These are phyloP conservation scores for Nicotiana tomentosiformis DNA, from an alignment of 257 asterid species.

Conservation along the genomic window DNA sequence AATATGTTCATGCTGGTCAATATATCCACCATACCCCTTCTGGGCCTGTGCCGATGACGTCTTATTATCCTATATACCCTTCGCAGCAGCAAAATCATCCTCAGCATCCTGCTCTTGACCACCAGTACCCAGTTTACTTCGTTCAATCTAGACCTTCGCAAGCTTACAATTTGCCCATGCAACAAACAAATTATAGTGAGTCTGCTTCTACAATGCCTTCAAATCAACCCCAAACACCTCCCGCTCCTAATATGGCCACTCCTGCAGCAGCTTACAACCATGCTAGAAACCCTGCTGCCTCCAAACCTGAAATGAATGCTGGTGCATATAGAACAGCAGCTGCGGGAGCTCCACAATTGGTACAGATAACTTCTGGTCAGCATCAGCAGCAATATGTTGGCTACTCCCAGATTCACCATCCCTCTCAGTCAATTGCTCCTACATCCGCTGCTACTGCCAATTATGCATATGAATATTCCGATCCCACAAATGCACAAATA, in stretches of 20 bases:
- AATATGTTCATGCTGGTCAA: slow-evolving; percentile 63
- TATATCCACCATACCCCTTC: slow-evolving; percentile 53
- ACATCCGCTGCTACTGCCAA: slow-evolving; percentile 44
- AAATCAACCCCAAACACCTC: slow-evolving; percentile 51
- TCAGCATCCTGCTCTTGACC: slow-evolving; percentile 47
- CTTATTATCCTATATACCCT: slow-evolving; percentile 65
- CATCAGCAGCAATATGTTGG: slow-evolving; percentile 59
- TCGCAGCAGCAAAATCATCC: slow-evolving; percentile 62
- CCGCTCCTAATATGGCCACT: slow-evolving; percentile 28
- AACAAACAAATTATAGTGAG: slow-evolving; percentile 44
- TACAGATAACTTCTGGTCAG: slow-evolving; percentile 54
- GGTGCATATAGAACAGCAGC: slow-evolving; percentile 52
- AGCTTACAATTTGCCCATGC: slow-evolving; percentile 53
- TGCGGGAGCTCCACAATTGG: slow-evolving; percentile 40
- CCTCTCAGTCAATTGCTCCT: slow-evolving; percentile 63
- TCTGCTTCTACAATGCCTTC: slow-evolving; percentile 42
- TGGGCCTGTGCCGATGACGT: slow-evolving; percentile 47
- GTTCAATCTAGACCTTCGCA: slow-evolving; percentile 62
- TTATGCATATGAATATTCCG: slow-evolving; percentile 60
- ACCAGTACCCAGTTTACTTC: slow-evolving; percentile 60
- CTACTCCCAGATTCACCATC: slow-evolving; percentile 67
- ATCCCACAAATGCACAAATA: slow-evolving; percentile 60
- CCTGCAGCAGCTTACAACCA: slow-evolving; percentile 41
- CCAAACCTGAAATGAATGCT: slow-evolving; percentile 59
- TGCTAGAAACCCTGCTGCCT: slow-evolving; percentile 35